phyloP scores from a whole-genome alignment of 106 monocot genomes.

The Agapanthus africanus region DNA sequence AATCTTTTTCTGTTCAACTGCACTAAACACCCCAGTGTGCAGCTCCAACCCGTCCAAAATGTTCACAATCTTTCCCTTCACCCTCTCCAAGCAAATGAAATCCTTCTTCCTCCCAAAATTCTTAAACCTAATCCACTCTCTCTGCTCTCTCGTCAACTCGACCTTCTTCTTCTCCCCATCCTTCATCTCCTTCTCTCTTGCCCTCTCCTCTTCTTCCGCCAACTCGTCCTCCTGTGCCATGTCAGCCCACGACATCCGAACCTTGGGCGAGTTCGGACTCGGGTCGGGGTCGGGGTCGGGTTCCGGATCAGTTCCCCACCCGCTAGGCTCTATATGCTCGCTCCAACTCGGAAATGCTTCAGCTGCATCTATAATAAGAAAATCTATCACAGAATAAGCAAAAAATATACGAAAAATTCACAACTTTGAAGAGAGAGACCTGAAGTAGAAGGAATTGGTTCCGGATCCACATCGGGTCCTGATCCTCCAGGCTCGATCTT shows the following conservation, averaged over 20 bases:
- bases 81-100: slow-evolving; percentile 66
- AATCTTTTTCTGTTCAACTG: slow-evolving; percentile 72
- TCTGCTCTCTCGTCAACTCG: slow-evolving; percentile 47
- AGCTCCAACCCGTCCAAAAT: slow-evolving; percentile 73
- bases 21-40: slow-evolving; percentile 81
- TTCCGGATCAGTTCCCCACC: slow-evolving; percentile 15
- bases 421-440: neutral
- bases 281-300: neutral
- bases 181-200: slow-evolving; percentile 16
- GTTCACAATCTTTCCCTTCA: slow-evolving; percentile 50
- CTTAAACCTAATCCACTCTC: slow-evolving; percentile 51
- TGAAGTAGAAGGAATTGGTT: neutral
- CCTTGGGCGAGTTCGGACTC: slow-evolving; percentile 14
- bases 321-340: slow-evolving; percentile 8
- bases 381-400: neutral
- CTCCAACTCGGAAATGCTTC: neutral
- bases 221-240: slow-evolving; percentile 65
- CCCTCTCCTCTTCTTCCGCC: slow-evolving; percentile 32
- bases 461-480: slow-evolving; percentile 1
- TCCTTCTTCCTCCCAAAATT: slow-evolving; percentile 68
- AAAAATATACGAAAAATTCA: neutral
- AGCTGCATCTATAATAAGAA: no score
- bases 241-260: slow-evolving; percentile 75
- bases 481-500: slow-evolving; percentile 13
- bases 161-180: slow-evolving; percentile 30